Percentiles rank a stretch among this genome's conserved stretches.
Conservation (phyloP, 306 rosid genomes). For the Ceratonia siliqua region DNA sequence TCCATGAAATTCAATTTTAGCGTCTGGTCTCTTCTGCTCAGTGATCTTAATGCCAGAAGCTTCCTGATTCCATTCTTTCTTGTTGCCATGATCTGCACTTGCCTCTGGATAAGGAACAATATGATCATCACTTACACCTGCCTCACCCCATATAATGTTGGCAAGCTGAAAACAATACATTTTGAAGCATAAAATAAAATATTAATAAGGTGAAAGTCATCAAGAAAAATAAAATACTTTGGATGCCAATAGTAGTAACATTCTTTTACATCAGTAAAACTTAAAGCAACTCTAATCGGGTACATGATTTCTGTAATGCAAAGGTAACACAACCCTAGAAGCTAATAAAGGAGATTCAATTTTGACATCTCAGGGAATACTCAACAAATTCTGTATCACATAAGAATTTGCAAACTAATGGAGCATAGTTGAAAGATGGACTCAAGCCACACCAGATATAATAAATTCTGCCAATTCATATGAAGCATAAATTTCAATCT, state of each 20-base stretch:
- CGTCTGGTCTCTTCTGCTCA: conserved; percentile 57
- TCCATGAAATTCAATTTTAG: conserved; percentile 47
- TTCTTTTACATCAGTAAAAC: conserved; percentile 5
- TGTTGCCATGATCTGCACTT: conserved; percentile 55
- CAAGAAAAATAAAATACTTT: background rate
- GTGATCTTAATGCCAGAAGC: conserved; percentile 45
- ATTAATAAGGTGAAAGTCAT: conserved; percentile 15
- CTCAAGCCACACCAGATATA: background rate
- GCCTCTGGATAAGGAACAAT: conserved; percentile 80
- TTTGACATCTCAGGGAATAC: conserved; percentile 1
- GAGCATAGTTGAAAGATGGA: background rate
- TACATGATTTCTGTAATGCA: background rate
- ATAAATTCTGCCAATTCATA: background rate
- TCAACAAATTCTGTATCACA: background rate
- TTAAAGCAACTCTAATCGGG: conserved; percentile 1
- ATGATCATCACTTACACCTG: conserved; percentile 74
- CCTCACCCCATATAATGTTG: conserved; percentile 93
- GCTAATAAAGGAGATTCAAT: conserved; percentile 16
- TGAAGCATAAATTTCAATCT: background rate
- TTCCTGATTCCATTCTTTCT: conserved; percentile 62
- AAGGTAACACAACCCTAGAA: conserved; percentile 2
- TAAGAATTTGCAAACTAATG: background rate
- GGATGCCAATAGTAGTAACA: conserved; percentile 5
- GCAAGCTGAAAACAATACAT: conserved; percentile 68
- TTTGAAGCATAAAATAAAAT: conserved; percentile 24